Conservation (phyloP, 2,329 filamentous ascomycete species). For the Hymenoscyphus infarciens region DNA sequence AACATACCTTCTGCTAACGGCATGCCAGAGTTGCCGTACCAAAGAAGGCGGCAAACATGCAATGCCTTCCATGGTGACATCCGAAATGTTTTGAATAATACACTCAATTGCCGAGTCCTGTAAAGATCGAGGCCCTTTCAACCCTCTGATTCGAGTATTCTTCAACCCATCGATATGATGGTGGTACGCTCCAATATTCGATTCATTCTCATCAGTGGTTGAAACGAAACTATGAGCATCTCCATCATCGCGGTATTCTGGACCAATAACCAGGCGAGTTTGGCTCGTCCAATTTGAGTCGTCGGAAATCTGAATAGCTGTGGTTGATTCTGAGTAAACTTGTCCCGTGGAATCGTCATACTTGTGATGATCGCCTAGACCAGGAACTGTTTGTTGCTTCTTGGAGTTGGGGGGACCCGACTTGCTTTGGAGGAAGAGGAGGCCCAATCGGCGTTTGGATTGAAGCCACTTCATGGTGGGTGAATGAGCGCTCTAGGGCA, state of each 20-base stretch:
- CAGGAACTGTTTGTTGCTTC: neutral
- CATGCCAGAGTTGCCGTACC: slow-evolving; percentile 26
- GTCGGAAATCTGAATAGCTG: slow-evolving; percentile 16
- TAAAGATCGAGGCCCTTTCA: slow-evolving; percentile 25
- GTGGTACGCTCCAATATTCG: slow-evolving; percentile 12
- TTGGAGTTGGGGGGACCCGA: neutral
- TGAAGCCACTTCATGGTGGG: slow-evolving; percentile 13
- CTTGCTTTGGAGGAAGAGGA: slow-evolving; percentile 3
- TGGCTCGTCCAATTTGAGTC: slow-evolving; percentile 26
- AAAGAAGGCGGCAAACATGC: slow-evolving; percentile 21
- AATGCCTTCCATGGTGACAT: slow-evolving; percentile 24
- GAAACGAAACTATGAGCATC: slow-evolving; percentile 8
- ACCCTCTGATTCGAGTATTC: slow-evolving; percentile 10
- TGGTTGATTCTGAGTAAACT: slow-evolving; percentile 28
- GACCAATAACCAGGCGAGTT: slow-evolving; percentile 12
- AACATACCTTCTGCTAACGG: slow-evolving; percentile 26
- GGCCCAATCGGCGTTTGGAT: slow-evolving; percentile 9
- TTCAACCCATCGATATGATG: slow-evolving; percentile 13
- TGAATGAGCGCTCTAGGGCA: neutral
- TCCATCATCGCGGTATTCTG: slow-evolving; percentile 12
- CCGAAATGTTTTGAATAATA: slow-evolving; percentile 24
- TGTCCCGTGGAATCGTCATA: slow-evolving; percentile 32
- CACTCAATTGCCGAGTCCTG: slow-evolving; percentile 24
- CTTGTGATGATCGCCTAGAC: slow-evolving; percentile 15
- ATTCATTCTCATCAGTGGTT: neutral